These are phyloP conservation scores for Kuraishia ogatae DNA, from an alignment of 805 yeast species.

Conservation along the genomic window DNA sequence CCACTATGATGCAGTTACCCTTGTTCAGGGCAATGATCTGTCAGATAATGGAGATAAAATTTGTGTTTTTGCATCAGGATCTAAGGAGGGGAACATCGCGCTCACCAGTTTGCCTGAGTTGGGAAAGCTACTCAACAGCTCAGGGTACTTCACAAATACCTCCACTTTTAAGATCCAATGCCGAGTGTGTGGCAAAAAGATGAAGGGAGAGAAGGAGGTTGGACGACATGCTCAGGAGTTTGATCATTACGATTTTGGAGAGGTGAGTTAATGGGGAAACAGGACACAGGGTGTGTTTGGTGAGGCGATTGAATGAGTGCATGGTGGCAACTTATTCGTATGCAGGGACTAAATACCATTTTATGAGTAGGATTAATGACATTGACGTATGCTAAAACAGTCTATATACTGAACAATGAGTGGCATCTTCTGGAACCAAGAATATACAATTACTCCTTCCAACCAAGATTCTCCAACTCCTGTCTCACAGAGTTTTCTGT, in stretches of 20 bases:
- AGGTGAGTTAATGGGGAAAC: slow-evolving; percentile 22
- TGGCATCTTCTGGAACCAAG: not conserved
- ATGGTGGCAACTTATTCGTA: not conserved
- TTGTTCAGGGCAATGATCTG: slow-evolving; percentile 17
- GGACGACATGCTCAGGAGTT: slow-evolving; percentile 53
- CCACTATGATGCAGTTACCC: slow-evolving; percentile 61
- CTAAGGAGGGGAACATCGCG: slow-evolving; percentile 23
- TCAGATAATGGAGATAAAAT: slow-evolving; percentile 24
- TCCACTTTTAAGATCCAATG: slow-evolving; percentile 50
- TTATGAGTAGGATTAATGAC: not conserved
- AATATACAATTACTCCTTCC: slow-evolving; percentile 12
- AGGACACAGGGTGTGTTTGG: too few relatives aligned
- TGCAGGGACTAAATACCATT: not conserved
- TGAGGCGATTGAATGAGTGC: too few relatives aligned
- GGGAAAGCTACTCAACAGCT: slow-evolving; percentile 33
- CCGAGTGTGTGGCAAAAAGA: slow-evolving; percentile 37
- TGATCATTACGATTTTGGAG: slow-evolving; percentile 58
- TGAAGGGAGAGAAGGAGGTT: slow-evolving; percentile 60
- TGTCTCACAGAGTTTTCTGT: slow-evolving; percentile 76
- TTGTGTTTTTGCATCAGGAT: slow-evolving; percentile 31
- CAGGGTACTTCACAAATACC: slow-evolving; percentile 60
- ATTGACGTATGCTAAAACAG: not conserved
- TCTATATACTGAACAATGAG: not conserved
- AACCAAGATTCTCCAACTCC: slow-evolving; percentile 73
- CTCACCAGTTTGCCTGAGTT: slow-evolving; percentile 29